Evolutionary conservation across 2,329 filamentous ascomycete species (phyloP).

Genomic region (Paracamarosporium sp.): DNA sequence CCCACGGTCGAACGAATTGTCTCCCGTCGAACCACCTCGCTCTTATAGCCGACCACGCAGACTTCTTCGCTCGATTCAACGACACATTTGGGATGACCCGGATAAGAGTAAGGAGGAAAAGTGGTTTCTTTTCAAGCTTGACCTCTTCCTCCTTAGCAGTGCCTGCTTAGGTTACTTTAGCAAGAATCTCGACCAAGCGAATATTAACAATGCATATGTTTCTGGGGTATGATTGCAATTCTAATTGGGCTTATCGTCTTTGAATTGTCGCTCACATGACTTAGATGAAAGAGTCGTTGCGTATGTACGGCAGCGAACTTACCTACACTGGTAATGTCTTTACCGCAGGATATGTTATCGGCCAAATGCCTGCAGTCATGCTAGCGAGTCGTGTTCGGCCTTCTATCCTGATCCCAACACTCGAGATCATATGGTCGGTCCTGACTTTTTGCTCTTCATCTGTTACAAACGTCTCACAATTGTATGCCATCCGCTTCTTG

Average conservation of each 20-base stretch:
- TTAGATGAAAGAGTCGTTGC: slow-evolving; percentile 38
- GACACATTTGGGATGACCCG: slow-evolving; percentile 29
- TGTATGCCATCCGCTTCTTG: slow-evolving; percentile 45
- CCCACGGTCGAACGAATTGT: background rate
- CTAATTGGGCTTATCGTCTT: background rate
- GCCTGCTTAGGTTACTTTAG: slow-evolving; percentile 36
- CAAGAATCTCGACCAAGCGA: slow-evolving; percentile 35
- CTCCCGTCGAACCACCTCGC: background rate
- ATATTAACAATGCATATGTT: slow-evolving; percentile 39
- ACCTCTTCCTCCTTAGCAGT: slow-evolving; percentile 31
- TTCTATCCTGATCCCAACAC: slow-evolving; percentile 37
- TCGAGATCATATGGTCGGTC: slow-evolving; percentile 38
- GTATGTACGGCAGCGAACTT: slow-evolving; percentile 38
- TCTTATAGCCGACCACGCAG: slow-evolving; percentile 16
- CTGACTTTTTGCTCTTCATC: slow-evolving; percentile 28
- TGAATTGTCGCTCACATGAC: background rate
- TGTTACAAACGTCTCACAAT: slow-evolving; percentile 30
- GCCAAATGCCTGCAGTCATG: slow-evolving; percentile 37
- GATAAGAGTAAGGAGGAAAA: slow-evolving; percentile 25
- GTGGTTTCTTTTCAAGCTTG: slow-evolving; percentile 39
- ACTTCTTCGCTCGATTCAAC: slow-evolving; percentile 20
- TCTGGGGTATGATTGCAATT: slow-evolving; percentile 26
- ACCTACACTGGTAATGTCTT: slow-evolving; percentile 38
- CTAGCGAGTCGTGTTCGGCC: slow-evolving; percentile 30
- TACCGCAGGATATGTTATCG: slow-evolving; percentile 37